Percentiles rank a stretch among this genome's conserved stretches.
These are phyloP conservation scores for Fusarium nodosum DNA, from an alignment of 2,329 filamentous ascomycete species.

Conservation along the genomic window DNA sequence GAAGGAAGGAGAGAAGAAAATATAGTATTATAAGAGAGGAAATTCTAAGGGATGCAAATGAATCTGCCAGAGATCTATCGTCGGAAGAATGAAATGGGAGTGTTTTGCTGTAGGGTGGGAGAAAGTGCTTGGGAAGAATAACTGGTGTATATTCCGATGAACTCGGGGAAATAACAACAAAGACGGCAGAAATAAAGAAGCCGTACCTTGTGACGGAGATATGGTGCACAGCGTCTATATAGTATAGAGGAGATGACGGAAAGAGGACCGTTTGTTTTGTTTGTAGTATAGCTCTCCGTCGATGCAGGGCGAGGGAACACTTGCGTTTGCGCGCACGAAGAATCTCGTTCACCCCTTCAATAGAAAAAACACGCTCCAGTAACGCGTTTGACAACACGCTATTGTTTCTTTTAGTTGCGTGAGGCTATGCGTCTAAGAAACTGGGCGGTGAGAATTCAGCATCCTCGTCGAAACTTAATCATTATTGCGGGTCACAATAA, in stretches of 20 bases:
- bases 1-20: neutral
- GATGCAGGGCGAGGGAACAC: conserved; percentile 3
- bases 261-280: conserved; percentile 3
- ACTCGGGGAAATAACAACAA: neutral
- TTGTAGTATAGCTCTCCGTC: neutral
- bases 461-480: conserved; percentile 16
- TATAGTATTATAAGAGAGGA: neutral
- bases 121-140: neutral
- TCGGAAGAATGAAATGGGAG: neutral
- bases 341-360: neutral
- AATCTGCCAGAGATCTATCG: neutral
- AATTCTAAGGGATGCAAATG: neutral
- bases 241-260: neutral
- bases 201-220: neutral
- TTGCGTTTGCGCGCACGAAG: conserved; percentile 2
- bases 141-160: neutral
- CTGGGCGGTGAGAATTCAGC: neutral
- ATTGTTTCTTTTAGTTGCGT: conserved; percentile 4
- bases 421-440: conserved; percentile 6
- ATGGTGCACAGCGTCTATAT: neutral
- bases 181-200: neutral
- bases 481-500: conserved; percentile 16
- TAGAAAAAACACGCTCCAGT: neutral
- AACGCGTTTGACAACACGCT: neutral
- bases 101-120: neutral